Evolutionary conservation across 1,139 yeast species (phyloP), one percentile per base, ranked within the genome.

Genomic region (Pichia sp.): DNA sequence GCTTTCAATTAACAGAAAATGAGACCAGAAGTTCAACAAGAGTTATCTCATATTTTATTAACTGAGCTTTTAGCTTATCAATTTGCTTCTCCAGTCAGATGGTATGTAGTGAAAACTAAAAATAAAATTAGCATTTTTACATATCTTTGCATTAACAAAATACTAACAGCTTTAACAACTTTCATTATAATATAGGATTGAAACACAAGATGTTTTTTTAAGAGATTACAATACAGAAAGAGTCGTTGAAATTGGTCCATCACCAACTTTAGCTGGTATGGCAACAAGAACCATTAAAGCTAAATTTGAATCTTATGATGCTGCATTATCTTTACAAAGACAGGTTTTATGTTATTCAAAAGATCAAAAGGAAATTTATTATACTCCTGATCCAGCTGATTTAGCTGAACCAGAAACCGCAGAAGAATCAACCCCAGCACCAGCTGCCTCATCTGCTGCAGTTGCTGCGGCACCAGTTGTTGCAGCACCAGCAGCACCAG

Each of bases 1-100:
- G n/a, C n/a, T n/a, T 36, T 30, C 19, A 42, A 27, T 6, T 3
- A 46, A 11, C 10, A 13, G 54, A 31, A 19, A 36, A 93, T 93
- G 98, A 89, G 89, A 73, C 96, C 99, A 61, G 98, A 93, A 79
- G 85, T 90, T 60, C 96, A 93, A 77, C 99, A 93, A 76, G 98
- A 93, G 71, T 81, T 93, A 63, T 95, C 99, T 60, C 98, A 93
- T 70, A 85, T 90, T 59, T 79, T 93, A 62, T 79, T 93, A 70
- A 90, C 97, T 29, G 99, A 93, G 79, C 82, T 93, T 64, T 79
- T 93, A 73, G 98, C 99, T 49, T 93, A 91, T 74, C 99, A 93
- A 73, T 93, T 93, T 68, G 99, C 99, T 46, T 91, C 98, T 58
- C 99, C 99, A 47, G 99, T 93, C 60, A 84, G 98, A 80, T 93